Conservation (phyloP, 1,284 basidiomycete genomes). For the Ganoderma resinaceum region DNA sequence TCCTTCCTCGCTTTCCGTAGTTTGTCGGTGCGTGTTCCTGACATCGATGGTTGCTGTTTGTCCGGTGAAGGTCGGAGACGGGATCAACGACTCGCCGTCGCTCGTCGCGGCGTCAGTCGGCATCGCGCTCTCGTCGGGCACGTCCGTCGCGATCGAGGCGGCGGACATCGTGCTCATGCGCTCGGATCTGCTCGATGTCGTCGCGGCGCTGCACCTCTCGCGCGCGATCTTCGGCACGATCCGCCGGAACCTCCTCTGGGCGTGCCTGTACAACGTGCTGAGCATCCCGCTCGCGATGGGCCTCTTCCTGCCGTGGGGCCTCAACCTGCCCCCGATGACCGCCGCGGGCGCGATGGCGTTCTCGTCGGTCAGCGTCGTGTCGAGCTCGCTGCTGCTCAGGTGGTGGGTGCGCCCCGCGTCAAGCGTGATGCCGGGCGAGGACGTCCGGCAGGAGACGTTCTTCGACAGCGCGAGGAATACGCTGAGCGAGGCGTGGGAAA, state of each 20-base stretch:
- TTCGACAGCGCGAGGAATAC: conserved; percentile 52
- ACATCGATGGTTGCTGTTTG: background rate
- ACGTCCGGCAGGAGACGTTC: conserved; percentile 45
- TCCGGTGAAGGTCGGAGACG: conserved; percentile 86
- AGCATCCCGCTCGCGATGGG: conserved; percentile 99
- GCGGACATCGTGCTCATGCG: conserved; percentile 98
- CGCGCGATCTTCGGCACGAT: conserved; percentile 92
- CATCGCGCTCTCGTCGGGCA: conserved; percentile 94
- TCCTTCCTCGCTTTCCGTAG: background rate
- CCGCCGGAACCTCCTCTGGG: conserved; percentile 90
- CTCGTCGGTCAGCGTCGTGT: conserved; percentile 95
- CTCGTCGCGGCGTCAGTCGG: conserved; percentile 95
- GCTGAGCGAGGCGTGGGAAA: conserved; percentile 51
- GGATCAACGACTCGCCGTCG: conserved; percentile 98
- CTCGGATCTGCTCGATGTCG: conserved; percentile 94
- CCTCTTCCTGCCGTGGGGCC: conserved; percentile 88
- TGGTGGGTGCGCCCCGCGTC: conserved; percentile 82
- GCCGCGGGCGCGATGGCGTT: conserved; percentile 98
- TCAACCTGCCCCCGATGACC: conserved; percentile 98
- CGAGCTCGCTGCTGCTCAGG: conserved; percentile 86
- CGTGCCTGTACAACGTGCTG: conserved; percentile 91
- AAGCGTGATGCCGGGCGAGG: conserved; percentile 74
- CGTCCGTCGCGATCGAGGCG: conserved; percentile 97
- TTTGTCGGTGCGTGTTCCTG: conserved; percentile 10
- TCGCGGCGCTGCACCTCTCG: conserved; percentile 93